phyloP scores from a whole-genome alignment of 2,329 filamentous ascomycete species.

The Arthrobotrys iridis region DNA sequence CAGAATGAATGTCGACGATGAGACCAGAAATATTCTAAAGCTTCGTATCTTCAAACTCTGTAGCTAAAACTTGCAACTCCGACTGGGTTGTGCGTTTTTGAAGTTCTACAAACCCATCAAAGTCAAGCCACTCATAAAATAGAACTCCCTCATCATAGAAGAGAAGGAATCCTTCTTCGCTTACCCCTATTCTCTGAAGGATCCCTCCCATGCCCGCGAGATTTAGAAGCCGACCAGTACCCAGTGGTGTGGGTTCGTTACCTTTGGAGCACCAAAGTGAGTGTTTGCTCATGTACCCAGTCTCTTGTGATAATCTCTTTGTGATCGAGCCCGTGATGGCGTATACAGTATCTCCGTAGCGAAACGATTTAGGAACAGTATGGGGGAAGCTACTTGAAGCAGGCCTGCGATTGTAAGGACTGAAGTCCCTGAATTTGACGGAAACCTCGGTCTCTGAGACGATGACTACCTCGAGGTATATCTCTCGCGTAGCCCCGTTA shows the following conservation, averaged over 20 bases:
- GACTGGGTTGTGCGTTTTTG: background rate
- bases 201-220: background rate
- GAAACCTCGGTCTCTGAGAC: background rate
- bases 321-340: background rate
- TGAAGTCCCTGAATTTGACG: background rate
- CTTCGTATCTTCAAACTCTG: no score
- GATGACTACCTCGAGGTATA: background rate
- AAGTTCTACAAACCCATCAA: conserved; percentile 11
- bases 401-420: background rate
- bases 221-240: background rate
- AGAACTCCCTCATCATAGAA: background rate
- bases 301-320: background rate
- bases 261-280: conserved; percentile 16
- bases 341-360: conserved; percentile 23
- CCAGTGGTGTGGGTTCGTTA: background rate
- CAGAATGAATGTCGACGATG: no score
- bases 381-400: no score
- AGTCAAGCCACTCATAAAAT: conserved; percentile 41
- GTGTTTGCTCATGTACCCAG: background rate
- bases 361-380: background rate
- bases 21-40: no score
- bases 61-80: background rate
- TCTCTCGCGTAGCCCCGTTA: no score
- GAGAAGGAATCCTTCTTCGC: conserved; percentile 17
- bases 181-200: background rate